phyloP scores from a whole-genome alignment of 1,284 basidiomycete genomes.

The Pyrrhoderma lamaoense region DNA sequence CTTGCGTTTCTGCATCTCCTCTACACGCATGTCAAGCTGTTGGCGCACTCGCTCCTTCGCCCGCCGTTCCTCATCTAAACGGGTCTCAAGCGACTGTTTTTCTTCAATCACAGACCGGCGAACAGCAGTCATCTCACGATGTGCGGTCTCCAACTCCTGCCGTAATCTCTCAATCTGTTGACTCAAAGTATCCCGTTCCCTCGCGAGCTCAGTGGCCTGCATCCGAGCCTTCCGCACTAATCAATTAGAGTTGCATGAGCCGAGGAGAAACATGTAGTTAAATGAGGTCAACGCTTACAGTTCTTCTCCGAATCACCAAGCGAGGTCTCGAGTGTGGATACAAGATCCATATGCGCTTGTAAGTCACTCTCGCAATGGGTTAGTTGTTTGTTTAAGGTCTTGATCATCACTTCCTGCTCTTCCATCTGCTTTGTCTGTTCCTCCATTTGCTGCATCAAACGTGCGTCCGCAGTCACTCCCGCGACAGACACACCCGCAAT shows the following conservation, averaged over 20 bases:
- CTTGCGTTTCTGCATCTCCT: conserved; percentile 73
- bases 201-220: conserved; percentile 80
- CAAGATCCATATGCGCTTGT: conserved; percentile 87
- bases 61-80: conserved; percentile 73
- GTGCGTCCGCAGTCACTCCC: conserved; percentile 39
- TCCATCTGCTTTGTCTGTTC: conserved; percentile 70
- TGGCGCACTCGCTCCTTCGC: conserved; percentile 77
- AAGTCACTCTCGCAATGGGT: conserved; percentile 86
- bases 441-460: conserved; percentile 53
- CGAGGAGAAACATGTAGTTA: conserved; percentile 6
- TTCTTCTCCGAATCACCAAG: conserved; percentile 88
- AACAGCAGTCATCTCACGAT: conserved; percentile 69
- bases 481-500: conserved; percentile 36
- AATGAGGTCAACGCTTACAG: conserved; percentile 43
- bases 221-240: conserved; percentile 83
- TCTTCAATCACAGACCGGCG: conserved; percentile 76
- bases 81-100: conserved; percentile 75
- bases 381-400: conserved; percentile 86
- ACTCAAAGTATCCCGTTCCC: conserved; percentile 72
- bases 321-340: conserved; percentile 73
- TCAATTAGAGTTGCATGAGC: conserved; percentile 17
- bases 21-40: conserved; percentile 79
- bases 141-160: conserved; percentile 64
- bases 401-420: conserved; percentile 85
- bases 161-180: conserved; percentile 58